Conservation (phyloP, 768 basidiomycete genomes). For the Hericium coralloides region DNA sequence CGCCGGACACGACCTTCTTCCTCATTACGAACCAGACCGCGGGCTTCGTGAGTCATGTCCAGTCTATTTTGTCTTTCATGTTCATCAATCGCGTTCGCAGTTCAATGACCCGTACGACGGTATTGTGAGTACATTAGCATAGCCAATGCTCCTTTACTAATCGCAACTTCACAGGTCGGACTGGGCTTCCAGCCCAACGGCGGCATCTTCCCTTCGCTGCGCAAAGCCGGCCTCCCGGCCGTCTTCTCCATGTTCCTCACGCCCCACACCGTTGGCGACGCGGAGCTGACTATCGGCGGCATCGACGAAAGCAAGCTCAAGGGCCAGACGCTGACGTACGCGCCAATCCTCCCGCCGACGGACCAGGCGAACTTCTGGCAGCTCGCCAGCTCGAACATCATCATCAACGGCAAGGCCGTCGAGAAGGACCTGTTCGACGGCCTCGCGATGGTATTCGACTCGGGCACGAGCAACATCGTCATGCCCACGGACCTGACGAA, state of each 20-base stretch:
- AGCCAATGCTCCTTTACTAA: neutral
- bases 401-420: neutral
- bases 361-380: neutral
- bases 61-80: neutral
- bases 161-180: neutral
- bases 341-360: constrained; percentile 19
- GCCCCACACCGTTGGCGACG: constrained; percentile 35
- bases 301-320: constrained; percentile 47
- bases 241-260: constrained; percentile 31
- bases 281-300: constrained; percentile 46
- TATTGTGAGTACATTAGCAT: neutral
- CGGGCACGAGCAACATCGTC: constrained; percentile 47
- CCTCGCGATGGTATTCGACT: constrained; percentile 46
- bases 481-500: constrained; percentile 41
- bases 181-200: neutral
- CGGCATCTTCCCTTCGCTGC: neutral
- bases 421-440: constrained; percentile 5
- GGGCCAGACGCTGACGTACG: constrained; percentile 36
- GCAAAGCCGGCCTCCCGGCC: constrained; percentile 25
- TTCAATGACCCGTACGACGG: neutral
- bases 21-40: constrained; percentile 47
- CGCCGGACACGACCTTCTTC: constrained; percentile 31
- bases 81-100: neutral
- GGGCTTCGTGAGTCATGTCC: constrained; percentile 27
- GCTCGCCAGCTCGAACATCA: neutral